Evolutionary conservation across 2,329 filamentous ascomycete genomes (phyloP).

Genomic region (Septoria linicola): DNA sequence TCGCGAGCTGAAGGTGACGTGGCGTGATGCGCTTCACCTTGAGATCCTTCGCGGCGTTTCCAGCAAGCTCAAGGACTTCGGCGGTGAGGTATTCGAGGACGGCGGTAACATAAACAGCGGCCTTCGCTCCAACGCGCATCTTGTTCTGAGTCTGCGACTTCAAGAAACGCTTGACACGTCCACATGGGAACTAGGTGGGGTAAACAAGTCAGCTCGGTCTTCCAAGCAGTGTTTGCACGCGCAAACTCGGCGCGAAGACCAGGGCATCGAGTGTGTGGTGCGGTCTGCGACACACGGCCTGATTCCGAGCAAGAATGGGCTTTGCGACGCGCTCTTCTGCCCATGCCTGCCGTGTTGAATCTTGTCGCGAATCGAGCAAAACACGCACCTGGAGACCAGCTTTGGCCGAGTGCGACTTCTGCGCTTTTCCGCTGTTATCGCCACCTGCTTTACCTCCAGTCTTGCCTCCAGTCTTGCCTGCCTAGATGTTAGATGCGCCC

Average conservation of each 20-base stretch:
- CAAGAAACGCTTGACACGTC: slow-evolving; percentile 99
- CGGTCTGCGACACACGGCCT: slow-evolving; percentile 1
- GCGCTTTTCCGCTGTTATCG: slow-evolving; percentile 76
- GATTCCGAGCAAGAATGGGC: slow-evolving; percentile 23
- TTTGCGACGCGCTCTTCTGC: slow-evolving; percentile 32
- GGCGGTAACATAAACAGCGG: slow-evolving; percentile 95
- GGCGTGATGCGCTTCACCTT: slow-evolving; percentile 99
- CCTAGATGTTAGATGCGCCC: slow-evolving; percentile 34
- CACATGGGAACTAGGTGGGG: slow-evolving; percentile 81
- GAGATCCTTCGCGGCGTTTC: slow-evolving; percentile 98
- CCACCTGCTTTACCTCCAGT: slow-evolving; percentile 74
- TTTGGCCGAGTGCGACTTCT: slow-evolving; percentile 90
- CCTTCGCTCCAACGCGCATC: slow-evolving; percentile 98
- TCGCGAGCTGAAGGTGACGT: slow-evolving; percentile 97
- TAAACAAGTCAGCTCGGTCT: slow-evolving; percentile 35
- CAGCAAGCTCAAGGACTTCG: slow-evolving; percentile 97
- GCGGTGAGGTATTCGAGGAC: slow-evolving; percentile 98
- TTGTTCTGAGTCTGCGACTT: slow-evolving; percentile 99
- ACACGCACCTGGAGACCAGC: slow-evolving; percentile 86
- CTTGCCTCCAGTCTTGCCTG: slow-evolving; percentile 73
- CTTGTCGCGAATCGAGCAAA: slow-evolving; percentile 1
- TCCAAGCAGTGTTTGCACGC: slow-evolving; percentile 10
- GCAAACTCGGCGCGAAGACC: not conserved
- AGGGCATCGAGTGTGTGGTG: slow-evolving; percentile 8
- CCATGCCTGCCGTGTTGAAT: slow-evolving; percentile 17